Evolutionary conservation across 2,329 filamentous ascomycete genomes (phyloP).

Genomic region (Xylaria sp.): DNA sequence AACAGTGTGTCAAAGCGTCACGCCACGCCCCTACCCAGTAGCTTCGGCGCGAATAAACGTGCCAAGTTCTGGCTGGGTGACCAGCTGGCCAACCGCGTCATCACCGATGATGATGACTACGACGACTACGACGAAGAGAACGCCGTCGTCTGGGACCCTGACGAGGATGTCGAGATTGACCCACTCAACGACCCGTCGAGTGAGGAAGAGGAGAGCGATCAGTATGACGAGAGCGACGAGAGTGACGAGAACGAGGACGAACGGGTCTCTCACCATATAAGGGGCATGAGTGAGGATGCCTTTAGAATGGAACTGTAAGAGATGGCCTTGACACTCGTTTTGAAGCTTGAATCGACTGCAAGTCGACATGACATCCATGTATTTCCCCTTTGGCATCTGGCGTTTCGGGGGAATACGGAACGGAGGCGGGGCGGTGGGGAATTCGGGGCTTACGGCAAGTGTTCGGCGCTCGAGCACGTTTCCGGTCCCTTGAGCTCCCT

Average conservation of each 20-base stretch:
- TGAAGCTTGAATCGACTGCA: neutral
- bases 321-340: neutral
- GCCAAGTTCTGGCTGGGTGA: slow-evolving; percentile 88
- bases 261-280: slow-evolving; percentile 48
- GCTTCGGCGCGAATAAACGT: slow-evolving; percentile 70
- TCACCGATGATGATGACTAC: slow-evolving; percentile 49
- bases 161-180: slow-evolving; percentile 60
- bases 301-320: slow-evolving; percentile 63
- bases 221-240: slow-evolving; percentile 50
- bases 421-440: neutral
- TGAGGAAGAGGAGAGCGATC: slow-evolving; percentile 49
- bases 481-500: neutral
- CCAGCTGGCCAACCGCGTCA: slow-evolving; percentile 53
- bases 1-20: slow-evolving; percentile 36
- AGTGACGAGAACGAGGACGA: slow-evolving; percentile 48
- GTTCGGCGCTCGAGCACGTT: neutral
- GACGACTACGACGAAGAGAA: slow-evolving; percentile 48
- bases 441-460: neutral
- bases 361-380: neutral
- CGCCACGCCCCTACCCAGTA: slow-evolving; percentile 32
- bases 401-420: neutral
- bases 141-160: slow-evolving; percentile 59
- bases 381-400: slow-evolving; percentile 3
- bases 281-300: slow-evolving; percentile 65
- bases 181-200: slow-evolving; percentile 56